Evolutionary conservation across 495 filamentous ascomycete species (phyloP), one percentile per base, ranked within the genome.

Genomic region (Tricharina praecox): DNA sequence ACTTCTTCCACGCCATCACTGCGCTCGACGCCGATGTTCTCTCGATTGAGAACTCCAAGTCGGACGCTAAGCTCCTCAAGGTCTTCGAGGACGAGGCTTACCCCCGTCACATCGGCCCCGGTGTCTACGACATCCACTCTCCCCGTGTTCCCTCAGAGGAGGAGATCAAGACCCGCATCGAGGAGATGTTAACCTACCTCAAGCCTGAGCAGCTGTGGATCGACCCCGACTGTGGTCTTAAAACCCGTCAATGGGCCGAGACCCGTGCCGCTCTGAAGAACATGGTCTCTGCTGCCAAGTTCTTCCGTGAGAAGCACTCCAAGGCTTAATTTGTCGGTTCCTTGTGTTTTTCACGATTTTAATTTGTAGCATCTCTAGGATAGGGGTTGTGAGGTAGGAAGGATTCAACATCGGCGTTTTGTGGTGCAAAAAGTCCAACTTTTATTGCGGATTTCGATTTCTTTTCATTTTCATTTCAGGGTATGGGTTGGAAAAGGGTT

Each of bases 1-100:
- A 97, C 74, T 97, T 97, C 77, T 97, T 97, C 82, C 83, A 96
- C 66, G 88, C 90, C 68, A 97, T 97, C 56, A 85, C 92, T 51
- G 92, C 92, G 34, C 75, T 97, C 49, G 90, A 97, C 64, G 86
- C 90, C 55, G 90, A 97, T 72, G 90, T 97, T 47, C 78, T 97
- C 55, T 86, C 79, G 62, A 97, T 97, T 61, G 90, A 97, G 79
- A 96, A 96, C 82, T 87, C 81, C 77, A 96, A 96, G 81, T 92
- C 83, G 52, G 90, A 97, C 67, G 86, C 92, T 59, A 97, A 97
- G 79, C 78, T 97, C 50, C 78, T 97, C 64, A 82, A 90, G 70
- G 90, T 97, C 67, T 97, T 97, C 66, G 80, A 93, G 53, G 87
- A 96, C 62, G 79, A 88, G 74, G 80, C 78, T 20, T 97, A 94